Conservation (phyloP, 2,329 filamentous ascomycete genomes). For the Microcyclospora tardicrescens region DNA sequence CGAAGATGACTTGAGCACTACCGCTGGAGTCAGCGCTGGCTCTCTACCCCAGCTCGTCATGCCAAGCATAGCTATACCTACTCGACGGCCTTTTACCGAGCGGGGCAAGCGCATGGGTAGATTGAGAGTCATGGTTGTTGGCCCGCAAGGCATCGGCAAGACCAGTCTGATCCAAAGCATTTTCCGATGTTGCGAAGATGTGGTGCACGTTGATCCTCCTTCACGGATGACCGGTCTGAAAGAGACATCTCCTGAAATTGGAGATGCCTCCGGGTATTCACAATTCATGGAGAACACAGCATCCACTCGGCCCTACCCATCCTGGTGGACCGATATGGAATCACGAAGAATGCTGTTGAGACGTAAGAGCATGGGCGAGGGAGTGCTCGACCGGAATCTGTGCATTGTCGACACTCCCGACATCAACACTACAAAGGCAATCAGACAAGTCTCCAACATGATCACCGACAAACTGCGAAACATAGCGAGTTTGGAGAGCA, state of each 20-base stretch:
- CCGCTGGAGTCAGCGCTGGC: slow-evolving; percentile 17
- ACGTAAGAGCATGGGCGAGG: slow-evolving; percentile 59
- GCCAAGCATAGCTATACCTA: slow-evolving; percentile 88
- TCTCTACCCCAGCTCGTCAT: slow-evolving; percentile 73
- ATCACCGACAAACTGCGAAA: slow-evolving; percentile 56
- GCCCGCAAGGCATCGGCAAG: slow-evolving; percentile 70
- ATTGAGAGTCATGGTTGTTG: slow-evolving; percentile 78
- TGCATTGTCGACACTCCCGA: slow-evolving; percentile 84
- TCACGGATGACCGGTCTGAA: slow-evolving; percentile 23
- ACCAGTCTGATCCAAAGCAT: slow-evolving; percentile 81
- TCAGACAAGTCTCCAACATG: slow-evolving; percentile 35
- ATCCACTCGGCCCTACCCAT: slow-evolving; percentile 53
- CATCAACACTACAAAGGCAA: slow-evolving; percentile 42
- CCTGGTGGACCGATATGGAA: slow-evolving; percentile 78
- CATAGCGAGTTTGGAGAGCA: slow-evolving; percentile 45
- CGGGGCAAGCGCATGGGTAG: slow-evolving; percentile 71
- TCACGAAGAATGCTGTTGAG: slow-evolving; percentile 48
- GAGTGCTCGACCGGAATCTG: slow-evolving; percentile 76
- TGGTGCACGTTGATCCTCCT: slow-evolving; percentile 73
- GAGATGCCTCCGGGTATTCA: background rate
- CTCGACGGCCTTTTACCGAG: slow-evolving; percentile 78
- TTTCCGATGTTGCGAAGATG: slow-evolving; percentile 74
- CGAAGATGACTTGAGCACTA: slow-evolving; percentile 19
- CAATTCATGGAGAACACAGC: slow-evolving; percentile 30
- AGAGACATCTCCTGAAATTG: slow-evolving; percentile 9